Percentiles rank a stretch among this genome's conserved stretches.
Evolutionary conservation across 2,329 filamentous ascomycete genomes (phyloP).

Genomic region (Aureobasidium uvarum): DNA sequence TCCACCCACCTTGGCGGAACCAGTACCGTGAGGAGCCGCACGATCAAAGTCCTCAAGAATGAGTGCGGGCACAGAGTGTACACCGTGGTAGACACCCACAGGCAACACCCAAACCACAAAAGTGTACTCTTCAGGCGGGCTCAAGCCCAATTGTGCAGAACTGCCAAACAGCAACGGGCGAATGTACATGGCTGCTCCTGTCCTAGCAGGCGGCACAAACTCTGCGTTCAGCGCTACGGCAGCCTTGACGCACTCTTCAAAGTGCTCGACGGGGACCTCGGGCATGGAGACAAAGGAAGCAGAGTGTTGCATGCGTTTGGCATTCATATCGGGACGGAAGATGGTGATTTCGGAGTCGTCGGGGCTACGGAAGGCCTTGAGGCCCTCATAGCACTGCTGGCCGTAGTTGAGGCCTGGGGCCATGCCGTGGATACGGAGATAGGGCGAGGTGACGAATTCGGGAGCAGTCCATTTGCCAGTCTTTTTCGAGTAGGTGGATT

Average conservation of each 20-base stretch:
- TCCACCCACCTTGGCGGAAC: constrained; percentile 88
- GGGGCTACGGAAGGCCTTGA: constrained; percentile 88
- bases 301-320: constrained; percentile 77
- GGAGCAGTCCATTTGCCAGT: constrained; percentile 76
- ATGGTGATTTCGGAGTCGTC: constrained; percentile 69
- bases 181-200: constrained; percentile 89
- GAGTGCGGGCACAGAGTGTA: constrained; percentile 79
- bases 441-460: constrained; percentile 77
- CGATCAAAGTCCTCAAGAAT: constrained; percentile 94
- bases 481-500: constrained; percentile 74
- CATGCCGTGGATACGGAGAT: constrained; percentile 90
- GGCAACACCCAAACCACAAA: constrained; percentile 89
- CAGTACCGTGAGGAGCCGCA: constrained; percentile 85
- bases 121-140: constrained; percentile 85
- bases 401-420: constrained; percentile 94
- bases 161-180: constrained; percentile 86
- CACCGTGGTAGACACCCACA: constrained; percentile 90
- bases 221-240: constrained; percentile 87
- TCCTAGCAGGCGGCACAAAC: constrained; percentile 85
- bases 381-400: constrained; percentile 96
- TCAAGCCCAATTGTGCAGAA: constrained; percentile 80
- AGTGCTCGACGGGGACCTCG: constrained; percentile 70
- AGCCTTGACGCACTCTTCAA: constrained; percentile 71
- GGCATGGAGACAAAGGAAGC: constrained; percentile 82
- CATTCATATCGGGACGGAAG: constrained; percentile 86